Conservation (phyloP, 2,329 filamentous ascomycete genomes). For the Pseudogymnoascus sp. region DNA sequence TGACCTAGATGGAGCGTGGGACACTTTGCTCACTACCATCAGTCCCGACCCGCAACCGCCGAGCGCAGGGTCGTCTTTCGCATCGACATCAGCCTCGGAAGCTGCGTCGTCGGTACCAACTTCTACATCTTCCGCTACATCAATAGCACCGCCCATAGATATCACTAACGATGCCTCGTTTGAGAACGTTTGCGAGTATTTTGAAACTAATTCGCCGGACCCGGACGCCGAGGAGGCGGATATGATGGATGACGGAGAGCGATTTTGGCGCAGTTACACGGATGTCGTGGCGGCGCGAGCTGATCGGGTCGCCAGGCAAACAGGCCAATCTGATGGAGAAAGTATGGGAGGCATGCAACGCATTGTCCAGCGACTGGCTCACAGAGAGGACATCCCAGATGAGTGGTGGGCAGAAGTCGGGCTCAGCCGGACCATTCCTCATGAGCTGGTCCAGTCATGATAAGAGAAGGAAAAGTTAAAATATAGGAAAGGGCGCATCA, state of each 20-base stretch:
- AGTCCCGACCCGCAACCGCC: constrained; percentile 74
- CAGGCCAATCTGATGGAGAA: constrained; percentile 22
- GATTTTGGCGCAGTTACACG: constrained; percentile 22
- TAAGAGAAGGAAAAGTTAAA: neutral
- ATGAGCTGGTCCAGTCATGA: constrained; percentile 23
- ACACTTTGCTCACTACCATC: constrained; percentile 70
- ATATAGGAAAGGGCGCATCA: neutral
- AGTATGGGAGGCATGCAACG: constrained; percentile 57
- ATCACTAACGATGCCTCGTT: neutral
- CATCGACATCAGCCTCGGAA: constrained; percentile 23
- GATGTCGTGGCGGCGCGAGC: constrained; percentile 23
- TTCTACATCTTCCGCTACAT: neutral
- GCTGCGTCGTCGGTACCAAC: constrained; percentile 17
- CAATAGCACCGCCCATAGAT: neutral
- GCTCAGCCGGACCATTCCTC: constrained; percentile 49
- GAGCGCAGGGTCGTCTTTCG: constrained; percentile 73
- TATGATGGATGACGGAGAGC: constrained; percentile 12
- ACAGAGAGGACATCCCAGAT: constrained; percentile 68
- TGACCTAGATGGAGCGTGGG: constrained; percentile 59
- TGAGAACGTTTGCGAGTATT: constrained; percentile 7
- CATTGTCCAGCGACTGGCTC: constrained; percentile 62
- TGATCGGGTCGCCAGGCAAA: constrained; percentile 28
- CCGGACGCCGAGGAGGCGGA: constrained; percentile 30
- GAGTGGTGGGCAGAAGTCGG: constrained; percentile 72
- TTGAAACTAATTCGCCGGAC: constrained; percentile 21